Conservation (phyloP, 2,329 filamentous ascomycete genomes). For the Trichoderma brevicompactum region DNA sequence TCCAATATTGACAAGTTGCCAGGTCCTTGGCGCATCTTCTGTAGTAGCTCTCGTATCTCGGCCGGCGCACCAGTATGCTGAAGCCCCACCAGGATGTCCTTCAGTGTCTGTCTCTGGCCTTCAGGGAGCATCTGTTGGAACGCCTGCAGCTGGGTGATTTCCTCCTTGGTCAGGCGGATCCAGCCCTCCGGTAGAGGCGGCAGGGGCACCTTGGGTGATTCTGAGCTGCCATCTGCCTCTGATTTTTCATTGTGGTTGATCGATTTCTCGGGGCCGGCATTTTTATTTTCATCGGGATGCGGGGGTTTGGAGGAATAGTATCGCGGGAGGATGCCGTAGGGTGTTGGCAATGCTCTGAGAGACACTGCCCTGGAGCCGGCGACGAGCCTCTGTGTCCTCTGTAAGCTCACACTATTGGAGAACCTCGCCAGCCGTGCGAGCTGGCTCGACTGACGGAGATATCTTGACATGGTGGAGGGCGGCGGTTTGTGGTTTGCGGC, state of each 20-base stretch:
- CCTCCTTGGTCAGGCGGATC: slow-evolving; percentile 52
- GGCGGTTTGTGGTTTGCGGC: slow-evolving; percentile 39
- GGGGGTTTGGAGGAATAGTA: slow-evolving; percentile 47
- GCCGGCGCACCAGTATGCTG: slow-evolving; percentile 70
- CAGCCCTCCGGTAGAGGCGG: slow-evolving; percentile 51
- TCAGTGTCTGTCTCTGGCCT: slow-evolving; percentile 63
- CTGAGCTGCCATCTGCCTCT: slow-evolving; percentile 32
- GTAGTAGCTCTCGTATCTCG: slow-evolving; percentile 64
- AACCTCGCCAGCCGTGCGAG: slow-evolving; percentile 65
- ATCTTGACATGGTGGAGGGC: slow-evolving; percentile 62
- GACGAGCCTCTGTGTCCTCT: slow-evolving; percentile 48
- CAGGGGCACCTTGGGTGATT: slow-evolving; percentile 36
- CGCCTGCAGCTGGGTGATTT: slow-evolving; percentile 59
- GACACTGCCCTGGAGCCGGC: slow-evolving; percentile 40
- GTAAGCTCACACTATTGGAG: slow-evolving; percentile 56
- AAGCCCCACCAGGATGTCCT: slow-evolving; percentile 64
- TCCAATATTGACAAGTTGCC: slow-evolving; percentile 55
- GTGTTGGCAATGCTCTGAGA: slow-evolving; percentile 44
- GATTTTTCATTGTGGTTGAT: slow-evolving; percentile 36
- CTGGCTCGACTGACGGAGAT: slow-evolving; percentile 68
- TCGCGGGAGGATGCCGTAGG: slow-evolving; percentile 43
- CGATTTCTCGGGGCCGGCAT: slow-evolving; percentile 17
- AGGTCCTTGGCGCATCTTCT: slow-evolving; percentile 58
- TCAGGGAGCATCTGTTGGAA: slow-evolving; percentile 66
- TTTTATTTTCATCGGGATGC: slow-evolving; percentile 44